Evolutionary conservation across 495 filamentous ascomycete species (phyloP).

Genomic region (Sabuloglossum arenarium): DNA sequence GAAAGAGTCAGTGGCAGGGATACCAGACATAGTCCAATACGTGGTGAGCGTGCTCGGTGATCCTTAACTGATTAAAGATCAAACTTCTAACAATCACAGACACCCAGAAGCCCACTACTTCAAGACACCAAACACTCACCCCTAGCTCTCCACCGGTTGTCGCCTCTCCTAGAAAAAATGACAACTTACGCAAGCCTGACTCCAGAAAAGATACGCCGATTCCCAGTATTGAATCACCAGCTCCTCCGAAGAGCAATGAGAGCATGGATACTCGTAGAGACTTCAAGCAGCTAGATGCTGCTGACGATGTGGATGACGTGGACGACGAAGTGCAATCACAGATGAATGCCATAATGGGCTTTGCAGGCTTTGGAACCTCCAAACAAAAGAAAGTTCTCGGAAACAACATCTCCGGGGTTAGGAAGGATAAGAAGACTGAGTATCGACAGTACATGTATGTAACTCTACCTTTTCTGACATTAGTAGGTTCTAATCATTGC

Average conservation of each 20-base stretch:
- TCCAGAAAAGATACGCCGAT: constrained; percentile 1
- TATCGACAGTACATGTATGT: constrained; percentile 84
- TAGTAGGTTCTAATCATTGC: not conserved
- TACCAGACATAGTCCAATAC: constrained; percentile 24
- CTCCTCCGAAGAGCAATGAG: not conserved
- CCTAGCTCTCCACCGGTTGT: constrained; percentile 22
- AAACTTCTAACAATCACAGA: constrained; percentile 2
- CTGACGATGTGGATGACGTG: constrained; percentile 15
- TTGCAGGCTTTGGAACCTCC: constrained; percentile 64
- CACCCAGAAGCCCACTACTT: not conserved
- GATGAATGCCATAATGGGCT: constrained; percentile 78
- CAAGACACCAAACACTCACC: constrained; percentile 21
- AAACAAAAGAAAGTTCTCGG: constrained; percentile 81
- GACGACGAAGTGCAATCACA: constrained; percentile 47
- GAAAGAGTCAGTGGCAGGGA: constrained; percentile 22
- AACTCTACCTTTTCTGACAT: not conserved
- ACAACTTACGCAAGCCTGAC: not conserved
- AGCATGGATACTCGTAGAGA: not conserved
- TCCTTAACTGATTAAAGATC: not conserved
- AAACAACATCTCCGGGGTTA: constrained; percentile 64
- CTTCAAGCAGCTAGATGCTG: not conserved
- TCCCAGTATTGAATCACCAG: not conserved
- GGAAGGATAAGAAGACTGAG: constrained; percentile 89
- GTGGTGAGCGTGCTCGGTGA: constrained; percentile 9
- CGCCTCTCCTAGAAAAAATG: constrained; percentile 5